Conservation (phyloP, 768 basidiomycete genomes). For the Imleria badia region DNA sequence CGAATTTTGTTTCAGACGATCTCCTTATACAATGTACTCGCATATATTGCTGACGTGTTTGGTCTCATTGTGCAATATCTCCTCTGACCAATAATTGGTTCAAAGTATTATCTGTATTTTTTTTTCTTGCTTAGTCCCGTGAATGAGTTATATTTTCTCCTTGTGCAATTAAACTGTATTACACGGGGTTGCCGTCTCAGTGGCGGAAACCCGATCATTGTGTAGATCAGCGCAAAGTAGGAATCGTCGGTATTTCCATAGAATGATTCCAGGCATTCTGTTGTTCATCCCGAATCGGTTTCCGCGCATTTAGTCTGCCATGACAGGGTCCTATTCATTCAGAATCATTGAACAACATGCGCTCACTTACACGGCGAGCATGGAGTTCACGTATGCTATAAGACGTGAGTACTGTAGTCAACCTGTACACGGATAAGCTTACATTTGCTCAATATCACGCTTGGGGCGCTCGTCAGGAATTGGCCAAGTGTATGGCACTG, state of each 20-base stretch:
- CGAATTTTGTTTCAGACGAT: not conserved
- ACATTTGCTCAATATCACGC: slow-evolving; percentile 16
- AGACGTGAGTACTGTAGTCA: not conserved
- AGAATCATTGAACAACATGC: not conserved
- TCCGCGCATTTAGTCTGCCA: slow-evolving; percentile 9
- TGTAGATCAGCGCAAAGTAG: not conserved
- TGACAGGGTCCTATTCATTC: not conserved
- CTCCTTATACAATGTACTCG: not conserved
- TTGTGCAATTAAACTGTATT: too few species aligned
- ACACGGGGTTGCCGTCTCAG: too few species aligned
- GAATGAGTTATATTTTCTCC: too few species aligned
- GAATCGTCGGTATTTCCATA: slow-evolving; percentile 8
- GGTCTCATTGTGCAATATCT: not conserved
- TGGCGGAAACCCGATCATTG: not conserved
- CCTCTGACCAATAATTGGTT: too few species aligned
- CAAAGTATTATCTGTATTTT: too few species aligned
- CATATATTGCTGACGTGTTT: not conserved
- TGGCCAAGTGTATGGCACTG: not conserved
- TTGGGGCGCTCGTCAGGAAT: slow-evolving; percentile 6
- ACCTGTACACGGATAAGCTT: not conserved
- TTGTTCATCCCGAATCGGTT: slow-evolving; percentile 15
- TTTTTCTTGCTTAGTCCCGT: too few species aligned
- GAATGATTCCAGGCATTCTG: not conserved
- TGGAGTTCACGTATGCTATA: slow-evolving; percentile 23
- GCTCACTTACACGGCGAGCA: slow-evolving; percentile 21